phyloP scores from a whole-genome alignment of 148 eudicot genomes.

The Gaultheria prostrata region DNA sequence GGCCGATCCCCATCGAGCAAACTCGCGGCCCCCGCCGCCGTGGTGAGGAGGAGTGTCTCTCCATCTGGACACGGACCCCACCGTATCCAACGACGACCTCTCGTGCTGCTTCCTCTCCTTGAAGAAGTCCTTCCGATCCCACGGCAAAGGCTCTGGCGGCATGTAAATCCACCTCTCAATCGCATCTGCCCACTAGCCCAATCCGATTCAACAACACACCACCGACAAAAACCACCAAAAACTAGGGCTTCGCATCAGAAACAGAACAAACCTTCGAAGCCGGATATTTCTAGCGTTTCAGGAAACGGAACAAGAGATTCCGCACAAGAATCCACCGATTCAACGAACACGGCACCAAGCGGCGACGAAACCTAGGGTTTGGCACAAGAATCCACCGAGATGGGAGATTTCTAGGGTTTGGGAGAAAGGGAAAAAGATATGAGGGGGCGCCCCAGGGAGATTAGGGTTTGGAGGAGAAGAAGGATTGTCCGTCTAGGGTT shows the following conservation, averaged over 20 bases:
- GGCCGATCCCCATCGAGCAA: slow-evolving; percentile 43
- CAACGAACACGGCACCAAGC: background rate
- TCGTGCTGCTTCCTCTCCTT: slow-evolving; percentile 52
- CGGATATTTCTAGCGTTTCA: background rate
- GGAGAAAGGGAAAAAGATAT: background rate
- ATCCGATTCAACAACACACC: background rate
- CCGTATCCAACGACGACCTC: slow-evolving; percentile 28
- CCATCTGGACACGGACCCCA: slow-evolving; percentile 40
- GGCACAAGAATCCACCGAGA: background rate
- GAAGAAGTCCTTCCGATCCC: slow-evolving; percentile 74
- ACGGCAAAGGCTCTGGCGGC: slow-evolving; percentile 87
- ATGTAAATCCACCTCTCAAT: slow-evolving; percentile 42
- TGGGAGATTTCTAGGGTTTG: slow-evolving; percentile 3
- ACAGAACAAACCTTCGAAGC: background rate
- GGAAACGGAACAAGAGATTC: background rate
- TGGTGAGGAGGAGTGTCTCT: slow-evolving; percentile 42
- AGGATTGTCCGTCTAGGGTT: background rate
- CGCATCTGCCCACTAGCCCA: slow-evolving; percentile 20
- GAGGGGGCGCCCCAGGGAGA: background rate
- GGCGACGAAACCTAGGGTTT: background rate
- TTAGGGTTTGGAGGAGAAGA: background rate
- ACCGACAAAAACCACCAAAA: background rate
- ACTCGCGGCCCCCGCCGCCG: slow-evolving; percentile 32
- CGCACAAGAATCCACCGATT: background rate
- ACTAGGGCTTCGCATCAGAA: background rate